A percentile compares a stretch with the other conserved stretches of the same genome.
These are phyloP conservation scores for Penicillium verhagenii DNA, from an alignment of 495 filamentous ascomycete species.

Conservation along the genomic window DNA sequence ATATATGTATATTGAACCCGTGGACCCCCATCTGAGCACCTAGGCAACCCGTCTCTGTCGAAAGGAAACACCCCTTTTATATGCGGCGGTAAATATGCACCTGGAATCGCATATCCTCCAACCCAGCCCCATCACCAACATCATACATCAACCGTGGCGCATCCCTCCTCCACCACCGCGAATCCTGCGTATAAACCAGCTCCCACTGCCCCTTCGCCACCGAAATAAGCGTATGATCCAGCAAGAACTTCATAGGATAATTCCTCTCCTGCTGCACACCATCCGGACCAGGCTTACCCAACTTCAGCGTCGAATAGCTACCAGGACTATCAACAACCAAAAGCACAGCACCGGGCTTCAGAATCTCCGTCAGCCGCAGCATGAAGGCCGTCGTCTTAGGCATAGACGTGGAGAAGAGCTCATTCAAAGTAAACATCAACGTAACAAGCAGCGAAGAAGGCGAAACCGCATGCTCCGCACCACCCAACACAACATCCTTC, in stretches of 20 bases:
- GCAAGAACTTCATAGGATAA: constrained; percentile 92
- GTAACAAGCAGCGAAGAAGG: constrained; percentile 60
- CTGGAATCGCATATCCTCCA: constrained; percentile 96
- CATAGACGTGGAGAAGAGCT: constrained; percentile 79
- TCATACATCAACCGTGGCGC: constrained; percentile 68
- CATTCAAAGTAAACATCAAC: constrained; percentile 93
- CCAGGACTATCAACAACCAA: constrained; percentile 92
- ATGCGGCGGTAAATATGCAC: constrained; percentile 70
- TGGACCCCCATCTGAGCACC: no score
- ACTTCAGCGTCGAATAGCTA: constrained; percentile 75
- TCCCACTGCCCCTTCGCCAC: constrained; percentile 60
- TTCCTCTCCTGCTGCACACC: constrained; percentile 52
- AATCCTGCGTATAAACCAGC: constrained; percentile 68
- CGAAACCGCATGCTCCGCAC: constrained; percentile 8
- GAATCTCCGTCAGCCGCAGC: constrained; percentile 55
- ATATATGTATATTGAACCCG: no score
- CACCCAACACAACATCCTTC: constrained; percentile 30
- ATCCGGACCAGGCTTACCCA: constrained; percentile 45
- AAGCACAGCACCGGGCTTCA: constrained; percentile 61
- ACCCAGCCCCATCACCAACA: constrained; percentile 54
- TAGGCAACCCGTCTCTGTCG: no score
- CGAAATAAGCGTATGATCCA: constrained; percentile 76
- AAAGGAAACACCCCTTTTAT: constrained; percentile 10
- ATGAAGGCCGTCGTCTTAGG: constrained; percentile 73
- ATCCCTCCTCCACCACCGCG: constrained; percentile 77